These are phyloP conservation scores for Mrakia frigida DNA, from an alignment of 768 basidiomycete species.

Conservation along the genomic window DNA sequence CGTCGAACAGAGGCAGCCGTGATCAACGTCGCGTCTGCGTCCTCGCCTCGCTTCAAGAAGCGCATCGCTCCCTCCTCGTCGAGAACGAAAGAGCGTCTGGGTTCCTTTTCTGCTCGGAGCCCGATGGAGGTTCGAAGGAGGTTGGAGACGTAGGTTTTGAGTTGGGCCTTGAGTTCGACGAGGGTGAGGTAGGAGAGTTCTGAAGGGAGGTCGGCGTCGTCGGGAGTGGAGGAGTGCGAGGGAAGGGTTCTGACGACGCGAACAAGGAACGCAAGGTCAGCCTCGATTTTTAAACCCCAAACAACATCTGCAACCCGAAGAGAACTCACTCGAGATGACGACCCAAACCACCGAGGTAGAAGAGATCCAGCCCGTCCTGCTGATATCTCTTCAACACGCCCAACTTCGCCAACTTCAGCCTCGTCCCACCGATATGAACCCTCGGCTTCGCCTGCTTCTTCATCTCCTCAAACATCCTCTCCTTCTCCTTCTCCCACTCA, in stretches of 20 bases:
- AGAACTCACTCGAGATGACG: neutral
- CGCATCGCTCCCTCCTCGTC: neutral
- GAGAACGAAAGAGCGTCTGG: neutral
- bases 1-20: neutral
- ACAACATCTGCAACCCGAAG: too few species aligned
- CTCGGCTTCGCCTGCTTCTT: neutral
- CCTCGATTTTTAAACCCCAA: too few species aligned
- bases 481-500: conserved; percentile 1
- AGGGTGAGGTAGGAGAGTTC: conserved; percentile 1
- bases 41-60: neutral
- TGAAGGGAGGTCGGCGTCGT: neutral
- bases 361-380: neutral
- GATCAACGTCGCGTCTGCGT: neutral
- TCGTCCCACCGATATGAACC: neutral
- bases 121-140: neutral
- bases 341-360: neutral
- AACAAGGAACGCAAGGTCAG: neutral
- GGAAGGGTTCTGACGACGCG: neutral
- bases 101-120: neutral
- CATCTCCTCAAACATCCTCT: neutral
- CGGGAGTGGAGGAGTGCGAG: neutral
- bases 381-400: neutral
- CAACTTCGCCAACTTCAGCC: neutral
- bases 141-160: neutral
- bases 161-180: conserved; percentile 3